A percentile compares a stretch with the other conserved stretches of the same genome.
These are phyloP conservation scores for Setaria italica DNA, from an alignment of 202 grass and related monocot species.

Conservation along the genomic window DNA sequence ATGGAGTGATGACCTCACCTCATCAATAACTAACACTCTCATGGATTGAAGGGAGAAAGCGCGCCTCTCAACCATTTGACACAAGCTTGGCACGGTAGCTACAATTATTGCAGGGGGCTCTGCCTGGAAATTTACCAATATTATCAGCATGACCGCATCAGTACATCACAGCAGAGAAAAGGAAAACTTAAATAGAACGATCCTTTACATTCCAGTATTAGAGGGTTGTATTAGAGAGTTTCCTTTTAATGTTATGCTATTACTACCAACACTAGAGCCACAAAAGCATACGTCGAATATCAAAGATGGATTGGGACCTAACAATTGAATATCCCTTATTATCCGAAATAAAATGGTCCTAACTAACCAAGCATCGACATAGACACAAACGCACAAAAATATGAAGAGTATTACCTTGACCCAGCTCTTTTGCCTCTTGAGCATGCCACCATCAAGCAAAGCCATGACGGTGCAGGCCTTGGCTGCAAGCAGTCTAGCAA, in stretches of 20 bases:
- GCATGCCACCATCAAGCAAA: conserved; percentile 91
- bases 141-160: background rate
- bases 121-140: conserved; percentile 54
- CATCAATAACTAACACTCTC: conserved; percentile 86
- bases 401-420: conserved; percentile 63
- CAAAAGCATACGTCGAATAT: background rate
- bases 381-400: background rate
- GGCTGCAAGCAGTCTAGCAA: conserved; percentile 71
- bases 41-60: conserved; percentile 75
- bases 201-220: conserved; percentile 9
- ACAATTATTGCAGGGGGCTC: conserved; percentile 86
- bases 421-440: conserved; percentile 95
- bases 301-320: background rate
- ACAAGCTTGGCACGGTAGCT: conserved; percentile 85
- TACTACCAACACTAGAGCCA: background rate
- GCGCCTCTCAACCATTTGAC: conserved; percentile 82
- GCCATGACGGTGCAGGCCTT: conserved; percentile 87
- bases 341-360: background rate
- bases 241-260: background rate
- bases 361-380: conserved; percentile 10
- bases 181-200: background rate
- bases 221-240: conserved; percentile 26
- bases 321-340: background rate
- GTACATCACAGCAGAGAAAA: background rate
- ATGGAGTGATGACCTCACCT: conserved; percentile 72